phyloP scores from a whole-genome alignment of 2,329 filamentous ascomycete species.

The Pestalotiopsis sp. region DNA sequence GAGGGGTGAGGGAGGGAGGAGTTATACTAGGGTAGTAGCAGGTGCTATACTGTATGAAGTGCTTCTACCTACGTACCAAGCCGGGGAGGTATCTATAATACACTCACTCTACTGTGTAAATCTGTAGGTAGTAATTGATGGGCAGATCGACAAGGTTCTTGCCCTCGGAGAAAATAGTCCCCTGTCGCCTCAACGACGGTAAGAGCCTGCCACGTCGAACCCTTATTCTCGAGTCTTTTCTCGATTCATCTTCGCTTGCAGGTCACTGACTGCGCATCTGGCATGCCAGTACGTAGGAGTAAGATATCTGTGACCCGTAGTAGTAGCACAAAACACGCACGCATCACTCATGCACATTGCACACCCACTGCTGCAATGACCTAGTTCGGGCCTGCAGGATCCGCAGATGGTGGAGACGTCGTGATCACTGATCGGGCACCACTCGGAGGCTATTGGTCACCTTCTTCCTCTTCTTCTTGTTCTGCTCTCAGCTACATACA shows the following conservation, averaged over 20 bases:
- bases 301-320: background rate
- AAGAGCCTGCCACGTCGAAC: slow-evolving; percentile 30
- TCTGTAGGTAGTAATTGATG: no score
- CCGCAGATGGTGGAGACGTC: slow-evolving; percentile 1
- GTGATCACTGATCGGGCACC: slow-evolving; percentile 10
- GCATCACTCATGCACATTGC: no score
- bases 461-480: background rate
- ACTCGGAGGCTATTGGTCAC: background rate
- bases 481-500: background rate
- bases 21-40: no score
- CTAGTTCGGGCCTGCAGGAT: slow-evolving; percentile 4
- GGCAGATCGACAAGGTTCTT: no score
- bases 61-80: no score
- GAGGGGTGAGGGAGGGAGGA: no score
- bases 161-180: background rate
- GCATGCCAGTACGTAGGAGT: background rate
- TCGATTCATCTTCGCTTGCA: slow-evolving; percentile 11
- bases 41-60: no score
- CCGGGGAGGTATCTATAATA: no score
- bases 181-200: slow-evolving; percentile 14
- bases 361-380: background rate
- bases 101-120: no score
- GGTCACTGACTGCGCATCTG: background rate
- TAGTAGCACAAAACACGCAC: background rate
- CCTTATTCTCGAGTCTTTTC: slow-evolving; percentile 20